Evolutionary conservation across 306 rosid genomes (phyloP).

Genomic region (Castanopsis chinensis): DNA sequence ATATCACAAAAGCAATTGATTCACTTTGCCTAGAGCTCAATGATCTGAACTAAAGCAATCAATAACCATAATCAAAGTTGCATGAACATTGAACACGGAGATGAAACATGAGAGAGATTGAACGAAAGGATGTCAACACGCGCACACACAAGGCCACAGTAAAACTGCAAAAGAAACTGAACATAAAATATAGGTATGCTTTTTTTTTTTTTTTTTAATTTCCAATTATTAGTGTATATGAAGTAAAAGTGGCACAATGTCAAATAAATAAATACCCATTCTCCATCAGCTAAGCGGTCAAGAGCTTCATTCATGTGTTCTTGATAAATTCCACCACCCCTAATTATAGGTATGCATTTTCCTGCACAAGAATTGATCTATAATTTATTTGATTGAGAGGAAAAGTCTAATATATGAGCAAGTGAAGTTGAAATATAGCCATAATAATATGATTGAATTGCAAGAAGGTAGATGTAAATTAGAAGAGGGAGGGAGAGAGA

Average conservation of each 20-base stretch:
- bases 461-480: too few species aligned
- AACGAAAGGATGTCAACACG: background rate
- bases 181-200: background rate
- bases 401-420: too few species aligned
- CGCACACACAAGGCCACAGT: background rate
- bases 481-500: background rate
- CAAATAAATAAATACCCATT: conserved; percentile 55
- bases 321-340: conserved; percentile 94
- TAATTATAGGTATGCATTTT: conserved; percentile 88
- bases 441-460: too few species aligned
- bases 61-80: background rate
- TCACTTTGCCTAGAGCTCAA: background rate
- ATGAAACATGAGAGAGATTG: background rate
- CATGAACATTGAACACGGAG: background rate
- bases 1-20: background rate
- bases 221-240: background rate
- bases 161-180: background rate
- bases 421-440: too few species aligned
- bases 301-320: conserved; percentile 88
- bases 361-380: conserved; percentile 51
- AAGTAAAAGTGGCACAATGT: conserved; percentile 2
- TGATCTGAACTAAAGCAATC: background rate
- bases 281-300: conserved; percentile 67
- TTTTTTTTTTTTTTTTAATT: background rate
- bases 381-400: too few species aligned